Conservation (phyloP, 495 filamentous ascomycete genomes). For the Penicillium riverlandense region DNA sequence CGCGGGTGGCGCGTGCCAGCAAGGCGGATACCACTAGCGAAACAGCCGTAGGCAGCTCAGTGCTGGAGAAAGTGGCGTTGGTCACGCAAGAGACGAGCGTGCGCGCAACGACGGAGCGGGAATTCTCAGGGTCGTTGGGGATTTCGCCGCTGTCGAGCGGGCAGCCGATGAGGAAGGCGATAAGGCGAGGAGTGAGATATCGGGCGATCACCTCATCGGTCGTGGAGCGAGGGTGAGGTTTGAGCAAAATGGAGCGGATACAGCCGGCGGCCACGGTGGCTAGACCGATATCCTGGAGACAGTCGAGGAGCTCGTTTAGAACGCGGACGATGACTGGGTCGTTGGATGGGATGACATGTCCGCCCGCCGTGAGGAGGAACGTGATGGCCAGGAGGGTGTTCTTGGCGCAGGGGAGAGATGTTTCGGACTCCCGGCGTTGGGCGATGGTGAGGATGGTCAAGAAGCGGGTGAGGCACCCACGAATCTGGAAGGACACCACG, state of each 20-base stretch:
- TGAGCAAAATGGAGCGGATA: slow-evolving; percentile 72
- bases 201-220: slow-evolving; percentile 69
- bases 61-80: slow-evolving; percentile 36
- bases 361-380: slow-evolving; percentile 76
- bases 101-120: slow-evolving; percentile 59
- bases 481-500: slow-evolving; percentile 46
- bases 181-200: slow-evolving; percentile 66
- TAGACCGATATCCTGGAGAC: slow-evolving; percentile 68
- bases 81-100: slow-evolving; percentile 63
- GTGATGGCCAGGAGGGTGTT: slow-evolving; percentile 84
- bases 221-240: slow-evolving; percentile 52
- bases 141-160: slow-evolving; percentile 43
- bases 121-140: slow-evolving; percentile 67
- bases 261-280: slow-evolving; percentile 86
- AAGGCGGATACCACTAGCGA: slow-evolving; percentile 72
- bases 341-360: slow-evolving; percentile 60
- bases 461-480: slow-evolving; percentile 71
- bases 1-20: slow-evolving; percentile 58
- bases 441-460: slow-evolving; percentile 72
- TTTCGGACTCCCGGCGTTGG: slow-evolving; percentile 75
- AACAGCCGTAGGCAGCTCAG: slow-evolving; percentile 53
- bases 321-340: slow-evolving; percentile 65
- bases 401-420: slow-evolving; percentile 80
- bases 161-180: slow-evolving; percentile 64
- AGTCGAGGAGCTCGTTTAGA: slow-evolving; percentile 73